Conservation (phyloP, 768 basidiomycete species). For the Dioszegia crocea region DNA sequence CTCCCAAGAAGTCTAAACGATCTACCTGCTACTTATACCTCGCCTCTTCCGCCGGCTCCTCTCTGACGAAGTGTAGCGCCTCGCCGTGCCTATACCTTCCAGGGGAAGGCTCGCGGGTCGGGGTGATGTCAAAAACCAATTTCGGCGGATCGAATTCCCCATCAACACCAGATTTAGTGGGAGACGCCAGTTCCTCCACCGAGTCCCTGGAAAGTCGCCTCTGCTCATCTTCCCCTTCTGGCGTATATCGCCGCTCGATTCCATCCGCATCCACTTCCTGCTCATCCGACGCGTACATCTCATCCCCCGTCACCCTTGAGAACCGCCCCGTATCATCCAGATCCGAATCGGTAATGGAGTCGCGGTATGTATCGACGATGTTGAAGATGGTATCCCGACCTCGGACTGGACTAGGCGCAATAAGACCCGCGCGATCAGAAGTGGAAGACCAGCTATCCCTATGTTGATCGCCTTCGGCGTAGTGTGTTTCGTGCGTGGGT, state of each 20-base stretch:
- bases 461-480: conserved; percentile 3
- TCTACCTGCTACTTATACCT: too few relatives aligned
- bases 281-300: neutral
- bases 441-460: conserved; percentile 2
- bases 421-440: conserved; percentile 1
- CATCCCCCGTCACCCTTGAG: conserved; percentile 1
- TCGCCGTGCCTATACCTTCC: conserved; percentile 46
- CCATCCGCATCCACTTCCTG: neutral
- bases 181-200: neutral
- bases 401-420: conserved; percentile 12
- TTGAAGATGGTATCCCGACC: conserved; percentile 23
- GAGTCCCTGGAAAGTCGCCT: neutral
- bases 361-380: conserved; percentile 22
- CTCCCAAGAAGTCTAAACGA: too few relatives aligned
- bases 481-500: neutral
- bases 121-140: conserved; percentile 39
- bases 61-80: conserved; percentile 41
- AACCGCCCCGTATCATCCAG: conserved; percentile 4
- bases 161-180: conserved; percentile 1
- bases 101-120: conserved; percentile 46
- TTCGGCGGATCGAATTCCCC: conserved; percentile 28
- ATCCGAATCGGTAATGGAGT: conserved; percentile 1
- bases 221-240: neutral
- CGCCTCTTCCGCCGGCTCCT: conserved; percentile 38
- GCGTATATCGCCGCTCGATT: neutral